Evolutionary conservation across 2,329 filamentous ascomycete genomes (phyloP), one percentile per base, ranked within the genome.

Genomic region (Fusarium globosum): DNA sequence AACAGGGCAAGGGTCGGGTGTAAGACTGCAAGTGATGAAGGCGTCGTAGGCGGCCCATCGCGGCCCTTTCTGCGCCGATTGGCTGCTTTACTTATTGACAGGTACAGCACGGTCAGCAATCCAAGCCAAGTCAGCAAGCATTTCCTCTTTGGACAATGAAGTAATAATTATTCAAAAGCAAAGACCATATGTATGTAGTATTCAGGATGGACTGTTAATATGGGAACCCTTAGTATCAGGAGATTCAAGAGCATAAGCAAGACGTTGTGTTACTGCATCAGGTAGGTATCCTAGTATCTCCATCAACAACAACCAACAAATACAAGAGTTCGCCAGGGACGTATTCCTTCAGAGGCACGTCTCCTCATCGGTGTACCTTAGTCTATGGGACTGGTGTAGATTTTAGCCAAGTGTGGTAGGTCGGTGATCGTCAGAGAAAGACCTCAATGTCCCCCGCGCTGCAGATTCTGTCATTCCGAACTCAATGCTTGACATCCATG

Each of bases 391-490:
- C 28, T 65, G 35, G 21, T 38, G 46, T 65, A 39, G 26, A 63
- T 63, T 33, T 43, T 67, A 68, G 51, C 53, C 53, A 23, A 61
- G 48, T 61, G 52, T 38, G 63, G 39, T 61, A 68, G 65, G 65
- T 68, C 58, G 36, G 21, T 51, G 30, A 62, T 49, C 46, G 53
- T 38, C 63, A 65, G 28, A 56, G 48, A 33, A 68, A 68, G 41
- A 52, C 51, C 59, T 69, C 67, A 52, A 45, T 42, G 36, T 58
- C 45, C 67, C 67, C 58, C 65, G 58, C 67, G 42, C 42, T 69
- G 33, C 58, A 69, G 51, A 58, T 56, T 61, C 48, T 61, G 51
- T 55, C 51, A 55, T 55, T 55, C 51, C 35, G 43, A 48, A 61
- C 35, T 49, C 53, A 52, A 67, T 43, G 63, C 63, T 61, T 67